Evolutionary conservation across 2,329 filamentous ascomycete genomes (phyloP).

Genomic region (Dothiorella sarmentorum): DNA sequence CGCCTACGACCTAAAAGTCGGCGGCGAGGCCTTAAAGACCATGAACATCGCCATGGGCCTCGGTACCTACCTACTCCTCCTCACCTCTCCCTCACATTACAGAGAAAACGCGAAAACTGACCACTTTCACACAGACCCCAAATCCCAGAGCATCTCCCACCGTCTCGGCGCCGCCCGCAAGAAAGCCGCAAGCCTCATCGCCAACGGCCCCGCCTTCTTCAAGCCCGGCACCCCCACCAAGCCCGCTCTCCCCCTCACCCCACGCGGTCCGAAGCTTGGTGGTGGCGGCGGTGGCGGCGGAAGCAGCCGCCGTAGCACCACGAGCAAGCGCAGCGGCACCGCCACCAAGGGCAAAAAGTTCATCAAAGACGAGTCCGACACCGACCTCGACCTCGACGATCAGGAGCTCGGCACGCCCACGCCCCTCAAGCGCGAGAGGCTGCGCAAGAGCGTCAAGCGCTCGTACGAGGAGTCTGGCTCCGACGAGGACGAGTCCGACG

Average conservation of each 20-base stretch:
- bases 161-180: not conserved
- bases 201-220: not conserved
- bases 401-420: not conserved
- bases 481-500: not conserved
- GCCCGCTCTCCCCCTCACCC: not conserved
- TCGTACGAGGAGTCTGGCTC: not conserved
- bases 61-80: not conserved
- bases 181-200: not conserved
- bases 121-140: not conserved
- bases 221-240: not conserved
- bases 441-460: not conserved
- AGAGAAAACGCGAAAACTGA: no score
- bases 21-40: not conserved
- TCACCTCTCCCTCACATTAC: not conserved
- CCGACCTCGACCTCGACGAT: not conserved
- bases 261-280: not conserved
- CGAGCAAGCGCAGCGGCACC: not conserved
- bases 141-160: not conserved
- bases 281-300: not conserved
- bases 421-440: not conserved
- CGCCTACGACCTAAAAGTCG: not conserved
- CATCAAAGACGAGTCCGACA: not conserved
- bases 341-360: not conserved
- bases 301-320: not conserved
- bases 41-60: conserved; percentile 5